Conservation (phyloP, 805 yeast species). For the Metschnikowia gelsemii region DNA sequence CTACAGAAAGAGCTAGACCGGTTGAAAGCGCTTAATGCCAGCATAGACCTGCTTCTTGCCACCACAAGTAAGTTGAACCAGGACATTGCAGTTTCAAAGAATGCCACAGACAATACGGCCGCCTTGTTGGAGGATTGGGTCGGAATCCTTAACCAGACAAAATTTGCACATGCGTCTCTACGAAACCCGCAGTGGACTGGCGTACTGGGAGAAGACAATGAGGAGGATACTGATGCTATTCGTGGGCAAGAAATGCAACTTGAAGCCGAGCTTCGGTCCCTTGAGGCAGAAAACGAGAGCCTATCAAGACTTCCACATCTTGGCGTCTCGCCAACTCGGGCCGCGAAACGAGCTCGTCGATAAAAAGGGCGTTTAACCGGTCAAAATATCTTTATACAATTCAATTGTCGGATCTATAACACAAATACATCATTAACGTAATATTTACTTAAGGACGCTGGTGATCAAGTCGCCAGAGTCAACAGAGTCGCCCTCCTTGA, state of each 20-base stretch:
- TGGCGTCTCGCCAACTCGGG: slow-evolving; percentile 24
- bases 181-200: slow-evolving; percentile 22
- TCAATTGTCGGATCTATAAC: background rate
- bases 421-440: slow-evolving; percentile 2
- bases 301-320: slow-evolving; percentile 23
- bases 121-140: slow-evolving; percentile 59
- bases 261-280: slow-evolving; percentile 23
- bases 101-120: slow-evolving; percentile 48
- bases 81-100: slow-evolving; percentile 34
- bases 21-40: slow-evolving; percentile 31
- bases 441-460: slow-evolving; percentile 27
- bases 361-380: background rate
- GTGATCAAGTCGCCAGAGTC: slow-evolving; percentile 87
- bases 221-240: slow-evolving; percentile 22
- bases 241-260: slow-evolving; percentile 25
- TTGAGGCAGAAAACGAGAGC: slow-evolving; percentile 30
- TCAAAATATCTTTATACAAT: background rate
- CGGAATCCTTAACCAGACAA: slow-evolving; percentile 59
- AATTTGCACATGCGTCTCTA: slow-evolving; percentile 44
- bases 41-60: slow-evolving; percentile 30
- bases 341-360: slow-evolving; percentile 25
- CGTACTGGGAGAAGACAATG: slow-evolving; percentile 19
- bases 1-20: slow-evolving; percentile 26
- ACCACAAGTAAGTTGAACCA: slow-evolving; percentile 29
- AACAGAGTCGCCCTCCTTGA: slow-evolving; percentile 91